Percentiles rank a stretch among this genome's conserved stretches.
These are phyloP conservation scores for Eucalyptus decipiens DNA, from an alignment of 345 rosid genomes.

Conservation along the genomic window DNA sequence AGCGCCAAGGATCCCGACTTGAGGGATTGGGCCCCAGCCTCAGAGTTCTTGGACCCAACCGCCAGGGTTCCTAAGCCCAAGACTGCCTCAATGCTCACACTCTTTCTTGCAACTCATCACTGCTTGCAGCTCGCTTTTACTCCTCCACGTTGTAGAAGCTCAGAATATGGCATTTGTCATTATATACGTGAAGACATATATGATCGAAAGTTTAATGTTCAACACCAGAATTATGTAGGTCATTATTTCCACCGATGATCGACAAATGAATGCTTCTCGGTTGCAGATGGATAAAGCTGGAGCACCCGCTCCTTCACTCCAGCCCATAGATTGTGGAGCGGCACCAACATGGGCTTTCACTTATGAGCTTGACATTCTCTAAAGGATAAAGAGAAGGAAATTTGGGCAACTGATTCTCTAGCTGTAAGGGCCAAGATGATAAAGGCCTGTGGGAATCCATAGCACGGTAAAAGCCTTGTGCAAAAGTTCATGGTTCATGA, in stretches of 20 bases:
- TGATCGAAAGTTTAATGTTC: background rate
- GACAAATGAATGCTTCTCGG: background rate
- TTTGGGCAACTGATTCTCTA: background rate
- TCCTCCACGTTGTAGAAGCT: background rate
- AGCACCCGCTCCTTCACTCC: background rate
- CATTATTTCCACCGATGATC: background rate
- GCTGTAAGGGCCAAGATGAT: background rate
- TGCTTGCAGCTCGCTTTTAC: background rate
- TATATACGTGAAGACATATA: background rate
- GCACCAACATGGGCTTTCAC: background rate
- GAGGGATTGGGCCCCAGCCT: background rate
- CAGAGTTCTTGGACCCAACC: background rate
- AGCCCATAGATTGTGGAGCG: background rate
- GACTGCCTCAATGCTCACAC: background rate
- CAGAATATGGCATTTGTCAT: background rate
- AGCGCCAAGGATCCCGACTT: background rate
- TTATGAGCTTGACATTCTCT: background rate
- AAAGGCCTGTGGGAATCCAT: background rate
- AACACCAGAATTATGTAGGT: background rate
- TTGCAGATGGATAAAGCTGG: background rate
- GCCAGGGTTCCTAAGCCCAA: background rate
- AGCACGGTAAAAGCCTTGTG: background rate
- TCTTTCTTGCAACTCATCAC: background rate
- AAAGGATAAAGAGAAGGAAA: background rate
- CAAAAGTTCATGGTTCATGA: background rate